A percentile compares a stretch with the other conserved stretches of the same genome.
These are phyloP conservation scores for Rhizopogon roseolus DNA, from an alignment of 768 basidiomycete species.

Conservation along the genomic window DNA sequence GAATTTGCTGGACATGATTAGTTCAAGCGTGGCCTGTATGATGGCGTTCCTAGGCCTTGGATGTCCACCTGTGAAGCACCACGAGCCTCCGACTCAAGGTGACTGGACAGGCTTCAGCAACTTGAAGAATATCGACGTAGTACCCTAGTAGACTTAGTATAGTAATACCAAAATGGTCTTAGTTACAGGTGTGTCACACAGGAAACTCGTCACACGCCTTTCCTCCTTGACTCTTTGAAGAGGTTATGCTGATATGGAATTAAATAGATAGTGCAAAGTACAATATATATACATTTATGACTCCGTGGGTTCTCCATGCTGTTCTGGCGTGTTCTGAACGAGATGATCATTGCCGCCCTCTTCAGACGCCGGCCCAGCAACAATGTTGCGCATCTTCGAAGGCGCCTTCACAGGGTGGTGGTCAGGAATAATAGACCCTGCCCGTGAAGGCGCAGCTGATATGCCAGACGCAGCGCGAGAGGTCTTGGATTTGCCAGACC, in stretches of 20 bases:
- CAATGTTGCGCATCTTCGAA: conserved; percentile 65
- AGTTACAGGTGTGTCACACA: background rate
- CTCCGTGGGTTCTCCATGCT: conserved; percentile 10
- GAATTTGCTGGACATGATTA: background rate
- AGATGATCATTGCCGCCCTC: conserved; percentile 44
- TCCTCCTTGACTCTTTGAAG: conserved; percentile 17
- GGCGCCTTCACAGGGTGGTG: conserved; percentile 42
- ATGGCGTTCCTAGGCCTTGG: background rate
- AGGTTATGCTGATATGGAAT: conserved; percentile 1
- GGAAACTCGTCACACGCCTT: conserved; percentile 19
- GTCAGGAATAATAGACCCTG: conserved; percentile 50
- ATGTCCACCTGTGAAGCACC: background rate
- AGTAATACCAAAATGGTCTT: background rate
- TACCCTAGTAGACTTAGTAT: background rate
- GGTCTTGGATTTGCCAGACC: conserved; percentile 36
- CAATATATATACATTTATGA: conserved; percentile 11
- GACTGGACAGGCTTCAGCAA: background rate
- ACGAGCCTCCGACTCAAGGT: background rate
- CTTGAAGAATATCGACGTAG: background rate
- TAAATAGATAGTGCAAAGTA: background rate
- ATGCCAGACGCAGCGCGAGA: conserved; percentile 32
- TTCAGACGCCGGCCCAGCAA: conserved; percentile 47
- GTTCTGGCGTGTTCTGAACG: conserved; percentile 15
- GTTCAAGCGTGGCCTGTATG: background rate
- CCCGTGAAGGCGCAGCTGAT: conserved; percentile 53